Conservation (phyloP, 768 basidiomycete species). For the Kwoniella europaea region DNA sequence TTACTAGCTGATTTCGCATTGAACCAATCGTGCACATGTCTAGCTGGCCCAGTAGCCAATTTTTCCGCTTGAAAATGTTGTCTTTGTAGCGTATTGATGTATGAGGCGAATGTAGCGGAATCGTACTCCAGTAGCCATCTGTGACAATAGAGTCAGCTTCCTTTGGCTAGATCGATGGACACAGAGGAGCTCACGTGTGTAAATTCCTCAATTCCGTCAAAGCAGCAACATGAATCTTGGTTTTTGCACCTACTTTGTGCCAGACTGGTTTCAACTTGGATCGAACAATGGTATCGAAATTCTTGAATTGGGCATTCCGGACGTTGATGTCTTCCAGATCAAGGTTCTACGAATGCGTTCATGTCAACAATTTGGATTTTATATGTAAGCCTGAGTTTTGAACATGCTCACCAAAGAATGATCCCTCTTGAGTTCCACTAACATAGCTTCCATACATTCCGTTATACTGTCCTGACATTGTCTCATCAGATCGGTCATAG, state of each 20-base stretch:
- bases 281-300: constrained; percentile 86
- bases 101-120: constrained; percentile 84
- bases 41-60: constrained; percentile 36
- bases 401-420: constrained; percentile 68
- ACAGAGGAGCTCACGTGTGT: constrained; percentile 66
- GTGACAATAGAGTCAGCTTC: constrained; percentile 2
- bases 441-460: constrained; percentile 88
- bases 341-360: constrained; percentile 64
- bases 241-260: constrained; percentile 93
- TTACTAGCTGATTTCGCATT: constrained; percentile 87
- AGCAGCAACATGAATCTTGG: constrained; percentile 88
- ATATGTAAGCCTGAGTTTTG: neutral
- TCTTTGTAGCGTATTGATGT: constrained; percentile 85
- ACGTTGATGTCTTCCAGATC: constrained; percentile 91
- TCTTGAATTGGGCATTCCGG: constrained; percentile 90
- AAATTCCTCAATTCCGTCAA: constrained; percentile 81
- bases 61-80: constrained; percentile 63
- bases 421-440: constrained; percentile 86
- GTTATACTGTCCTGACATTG: constrained; percentile 90
- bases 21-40: constrained; percentile 64
- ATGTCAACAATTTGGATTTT: neutral
- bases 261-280: constrained; percentile 89
- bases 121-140: constrained; percentile 91
- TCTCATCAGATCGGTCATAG: constrained; percentile 81
- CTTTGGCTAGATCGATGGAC: too few relatives aligned